Evolutionary conservation across 176 grass and related monocot species (phyloP), one percentile per base, ranked within the genome.

Genomic region (Pontederia crassipes): DNA sequence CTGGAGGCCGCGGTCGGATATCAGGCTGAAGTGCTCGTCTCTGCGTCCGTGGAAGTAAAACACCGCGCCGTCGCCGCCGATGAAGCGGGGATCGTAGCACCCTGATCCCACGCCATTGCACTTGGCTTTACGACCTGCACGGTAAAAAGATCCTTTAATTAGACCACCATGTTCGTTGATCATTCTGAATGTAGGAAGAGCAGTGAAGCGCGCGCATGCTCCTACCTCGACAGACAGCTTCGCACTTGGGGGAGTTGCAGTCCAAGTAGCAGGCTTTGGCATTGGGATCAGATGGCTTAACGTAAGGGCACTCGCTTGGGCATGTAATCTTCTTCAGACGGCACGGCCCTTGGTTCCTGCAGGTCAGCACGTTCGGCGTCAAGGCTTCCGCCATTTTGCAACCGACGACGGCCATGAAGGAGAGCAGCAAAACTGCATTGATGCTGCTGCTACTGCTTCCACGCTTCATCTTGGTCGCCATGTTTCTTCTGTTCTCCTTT

Each of bases 1-100:
- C 12, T 82, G 79, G 18, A 82, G 12, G 45, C 45, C 32, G 32
- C 16, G 17, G 13, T 72, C 67, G 9, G 79, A 68, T 28, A 77
- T 58, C 18, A 82, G 15, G 20, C 58, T 68, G 48, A 72, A 82
- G 68, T 76, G 53, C 27, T 82, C 55, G 29, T 55, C 61, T 16
- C 20, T 82, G 46, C 60, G 66, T 4, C 79, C 79, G 28, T 82
- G 67, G 64, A 82, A 82, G 45, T 72, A 82, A 60, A 82, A 82
- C 18, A 82, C 60, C 4, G 17, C 61, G 16, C 79, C 73, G 40
- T 82, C 79, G 1, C 79, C 65, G 13, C 79, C 73, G 18, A 76
- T 72, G 54, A 82, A 82, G 12, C 79, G 73, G 2, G 79, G 79
- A 11, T 82, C 79, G 10, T 76, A 77, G 79, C 79, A 77, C 26